Conservation (phyloP, 2,329 filamentous ascomycete genomes). For the Penicillium sp. region DNA sequence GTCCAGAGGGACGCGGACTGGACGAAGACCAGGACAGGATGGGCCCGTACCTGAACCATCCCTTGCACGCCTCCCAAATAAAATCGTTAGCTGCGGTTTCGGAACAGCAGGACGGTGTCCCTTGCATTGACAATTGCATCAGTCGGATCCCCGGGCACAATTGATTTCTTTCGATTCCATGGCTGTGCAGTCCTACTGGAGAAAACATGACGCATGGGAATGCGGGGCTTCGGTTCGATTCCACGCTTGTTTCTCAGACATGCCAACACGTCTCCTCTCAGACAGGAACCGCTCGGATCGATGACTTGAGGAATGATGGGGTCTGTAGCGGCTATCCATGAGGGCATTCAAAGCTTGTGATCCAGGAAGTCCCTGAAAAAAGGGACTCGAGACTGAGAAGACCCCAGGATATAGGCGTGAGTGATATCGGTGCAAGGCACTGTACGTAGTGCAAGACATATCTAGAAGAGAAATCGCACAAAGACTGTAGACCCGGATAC, state of each 20-base stretch:
- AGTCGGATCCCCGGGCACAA: background rate
- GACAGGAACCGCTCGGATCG: background rate
- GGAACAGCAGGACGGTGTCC: constrained; percentile 6
- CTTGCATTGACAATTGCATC: constrained; percentile 20
- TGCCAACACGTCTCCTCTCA: constrained; percentile 3
- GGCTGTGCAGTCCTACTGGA: background rate
- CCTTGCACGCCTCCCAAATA: constrained; percentile 19
- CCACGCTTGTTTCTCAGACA: constrained; percentile 10
- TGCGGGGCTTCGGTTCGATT: constrained; percentile 19
- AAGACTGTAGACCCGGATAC: too few species aligned
- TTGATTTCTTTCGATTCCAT: background rate
- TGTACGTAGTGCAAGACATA: background rate
- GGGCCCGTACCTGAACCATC: constrained; percentile 25
- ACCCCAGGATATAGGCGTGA: constrained; percentile 21
- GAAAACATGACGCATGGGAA: constrained; percentile 18
- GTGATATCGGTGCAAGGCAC: constrained; percentile 3
- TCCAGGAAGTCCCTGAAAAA: background rate
- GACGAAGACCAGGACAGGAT: background rate
- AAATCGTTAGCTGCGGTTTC: constrained; percentile 8
- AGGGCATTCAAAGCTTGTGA: background rate
- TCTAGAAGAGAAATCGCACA: background rate
- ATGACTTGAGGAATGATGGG: background rate
- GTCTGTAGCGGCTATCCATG: background rate
- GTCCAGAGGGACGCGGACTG: background rate
- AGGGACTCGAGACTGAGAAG: constrained; percentile 2